These are phyloP conservation scores for Krasilnikovozyma curviuscula DNA, from an alignment of 768 basidiomycete genomes.

Conservation along the genomic window DNA sequence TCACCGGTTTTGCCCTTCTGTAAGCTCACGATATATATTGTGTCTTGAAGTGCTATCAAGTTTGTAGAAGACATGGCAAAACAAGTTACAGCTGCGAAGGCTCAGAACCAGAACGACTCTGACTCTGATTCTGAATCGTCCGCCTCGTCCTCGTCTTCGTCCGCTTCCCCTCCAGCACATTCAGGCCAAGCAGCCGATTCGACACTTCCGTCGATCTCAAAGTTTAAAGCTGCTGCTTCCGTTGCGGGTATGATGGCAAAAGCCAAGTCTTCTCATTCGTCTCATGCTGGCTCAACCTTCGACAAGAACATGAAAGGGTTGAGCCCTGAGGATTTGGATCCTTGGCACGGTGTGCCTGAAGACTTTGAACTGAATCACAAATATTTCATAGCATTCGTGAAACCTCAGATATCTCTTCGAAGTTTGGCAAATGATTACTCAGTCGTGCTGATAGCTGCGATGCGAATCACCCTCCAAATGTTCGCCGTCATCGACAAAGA, in stretches of 20 bases:
- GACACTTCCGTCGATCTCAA: too few species aligned
- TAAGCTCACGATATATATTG: neutral
- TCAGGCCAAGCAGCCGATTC: too few species aligned
- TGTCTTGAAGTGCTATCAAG: slow-evolving; percentile 45
- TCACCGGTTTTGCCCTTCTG: neutral
- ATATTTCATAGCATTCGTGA: slow-evolving; percentile 67
- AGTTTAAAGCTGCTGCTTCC: too few species aligned
- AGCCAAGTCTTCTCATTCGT: too few species aligned
- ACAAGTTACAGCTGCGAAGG: slow-evolving; percentile 16
- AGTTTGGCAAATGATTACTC: slow-evolving; percentile 40
- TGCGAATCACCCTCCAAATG: slow-evolving; percentile 56
- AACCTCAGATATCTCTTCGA: slow-evolving; percentile 69
- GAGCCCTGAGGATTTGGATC: too few species aligned
- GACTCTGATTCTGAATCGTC: neutral
- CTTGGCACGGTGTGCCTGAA: slow-evolving; percentile 20
- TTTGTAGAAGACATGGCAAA: slow-evolving; percentile 70
- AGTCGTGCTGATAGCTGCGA: slow-evolving; percentile 53
- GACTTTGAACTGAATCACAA: slow-evolving; percentile 33
- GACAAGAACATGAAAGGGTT: too few species aligned
- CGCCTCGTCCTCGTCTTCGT: neutral
- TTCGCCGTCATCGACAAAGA: slow-evolving; percentile 63
- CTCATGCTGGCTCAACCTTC: too few species aligned
- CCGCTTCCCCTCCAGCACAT: neutral
- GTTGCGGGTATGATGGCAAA: too few species aligned
- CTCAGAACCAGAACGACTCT: too few species aligned